Evolutionary conservation across 2,329 filamentous ascomycete species (phyloP).

Genomic region (Sclerotinia trifoliorum): DNA sequence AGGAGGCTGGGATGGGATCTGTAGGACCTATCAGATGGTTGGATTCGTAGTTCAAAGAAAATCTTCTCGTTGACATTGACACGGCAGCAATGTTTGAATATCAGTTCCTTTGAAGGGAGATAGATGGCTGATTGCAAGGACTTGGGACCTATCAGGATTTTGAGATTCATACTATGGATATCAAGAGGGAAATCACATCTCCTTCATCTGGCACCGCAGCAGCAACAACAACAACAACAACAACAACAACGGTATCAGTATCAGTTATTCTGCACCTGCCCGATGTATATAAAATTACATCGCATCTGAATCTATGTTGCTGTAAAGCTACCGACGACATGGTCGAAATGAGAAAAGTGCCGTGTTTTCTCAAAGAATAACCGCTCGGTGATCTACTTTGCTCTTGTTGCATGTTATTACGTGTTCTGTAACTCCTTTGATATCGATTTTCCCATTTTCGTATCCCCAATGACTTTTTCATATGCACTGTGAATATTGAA

Average conservation of each 20-base stretch:
- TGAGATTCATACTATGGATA: background rate
- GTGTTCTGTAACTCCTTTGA: constrained; percentile 11
- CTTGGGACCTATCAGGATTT: background rate
- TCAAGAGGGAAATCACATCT: background rate
- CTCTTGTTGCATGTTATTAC: constrained; percentile 17
- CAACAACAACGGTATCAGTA: background rate
- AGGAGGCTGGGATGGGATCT: background rate
- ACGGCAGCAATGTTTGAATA: background rate
- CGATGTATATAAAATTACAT: background rate
- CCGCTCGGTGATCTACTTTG: background rate
- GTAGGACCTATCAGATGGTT: constrained; percentile 2
- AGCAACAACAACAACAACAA: background rate
- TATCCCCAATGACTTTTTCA: background rate
- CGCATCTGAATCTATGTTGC: constrained; percentile 1
- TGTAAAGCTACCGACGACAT: constrained; percentile 15
- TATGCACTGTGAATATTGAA: background rate
- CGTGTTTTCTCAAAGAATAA: background rate
- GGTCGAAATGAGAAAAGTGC: constrained; percentile 13
- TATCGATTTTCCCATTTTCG: background rate
- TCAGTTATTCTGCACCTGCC: constrained; percentile 13
- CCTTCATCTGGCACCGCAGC: constrained; percentile 1
- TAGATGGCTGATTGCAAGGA: background rate
- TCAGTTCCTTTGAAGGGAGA: background rate
- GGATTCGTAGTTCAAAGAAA: background rate
- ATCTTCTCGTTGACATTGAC: background rate